Percentiles rank a stretch among this genome's conserved stretches.
These are phyloP conservation scores for Blastobotrys indianensis DNA, from an alignment of 1,139 yeast genomes.

Conservation along the genomic window DNA sequence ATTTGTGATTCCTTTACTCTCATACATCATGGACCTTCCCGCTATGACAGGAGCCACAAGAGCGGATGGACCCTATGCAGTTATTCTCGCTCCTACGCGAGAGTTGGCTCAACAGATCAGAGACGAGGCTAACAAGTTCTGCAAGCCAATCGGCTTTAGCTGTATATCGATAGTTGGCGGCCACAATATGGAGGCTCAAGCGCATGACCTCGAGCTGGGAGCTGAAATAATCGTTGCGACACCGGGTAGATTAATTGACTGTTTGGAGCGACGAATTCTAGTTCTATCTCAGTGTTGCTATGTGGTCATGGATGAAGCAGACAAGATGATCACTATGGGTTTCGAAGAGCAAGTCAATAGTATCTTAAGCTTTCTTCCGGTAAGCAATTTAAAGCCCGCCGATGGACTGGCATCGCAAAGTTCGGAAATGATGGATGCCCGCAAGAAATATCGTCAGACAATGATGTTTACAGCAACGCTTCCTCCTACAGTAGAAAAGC, in stretches of 20 bases:
- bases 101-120: slow-evolving; percentile 88
- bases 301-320: slow-evolving; percentile 87
- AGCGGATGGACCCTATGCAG: slow-evolving; percentile 56
- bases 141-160: slow-evolving; percentile 39
- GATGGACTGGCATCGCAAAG: slow-evolving; percentile 23
- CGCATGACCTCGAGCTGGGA: slow-evolving; percentile 53
- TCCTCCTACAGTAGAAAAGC: slow-evolving; percentile 63
- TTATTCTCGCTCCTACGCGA: slow-evolving; percentile 86
- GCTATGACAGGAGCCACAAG: slow-evolving; percentile 36
- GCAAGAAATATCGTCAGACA: slow-evolving; percentile 42
- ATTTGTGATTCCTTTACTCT: slow-evolving; percentile 66
- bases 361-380: slow-evolving; percentile 48
- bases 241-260: slow-evolving; percentile 84
- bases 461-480: slow-evolving; percentile 95
- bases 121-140: slow-evolving; percentile 53
- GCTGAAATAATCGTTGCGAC: slow-evolving; percentile 87
- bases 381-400: slow-evolving; percentile 29
- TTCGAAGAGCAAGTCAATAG: slow-evolving; percentile 73
- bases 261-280: slow-evolving; percentile 60
- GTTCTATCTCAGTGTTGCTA: slow-evolving; percentile 58
- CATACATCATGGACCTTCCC: slow-evolving; percentile 49
- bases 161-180: slow-evolving; percentile 84
- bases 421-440: slow-evolving; percentile 18
- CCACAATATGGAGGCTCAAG: slow-evolving; percentile 72
- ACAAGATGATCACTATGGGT: slow-evolving; percentile 91